Evolutionary conservation across 1,284 basidiomycete genomes (phyloP), one percentile per base, ranked within the genome.

Genomic region (Hymenochaete sp.): DNA sequence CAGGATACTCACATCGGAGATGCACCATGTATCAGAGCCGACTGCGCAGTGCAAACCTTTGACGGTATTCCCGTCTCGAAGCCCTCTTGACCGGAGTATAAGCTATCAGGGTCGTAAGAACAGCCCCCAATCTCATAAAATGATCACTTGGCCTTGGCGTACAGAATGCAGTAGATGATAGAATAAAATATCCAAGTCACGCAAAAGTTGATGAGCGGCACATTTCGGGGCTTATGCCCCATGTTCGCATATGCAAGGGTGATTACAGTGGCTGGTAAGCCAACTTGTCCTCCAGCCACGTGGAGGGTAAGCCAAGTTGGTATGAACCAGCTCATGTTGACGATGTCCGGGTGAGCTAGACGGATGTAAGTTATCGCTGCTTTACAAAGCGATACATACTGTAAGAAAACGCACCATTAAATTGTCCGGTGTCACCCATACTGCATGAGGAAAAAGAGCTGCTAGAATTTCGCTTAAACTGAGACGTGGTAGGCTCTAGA

Each of bases 101-200:
- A 48, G 42, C 72, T 74, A 35, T 21, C 7, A n/a, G n/a, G 35
- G n/a, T 21, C 13, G 10, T 4, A 4, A 25, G 25, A 11, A 31
- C 16, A 44, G 31, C 21, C 28, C 9, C 32, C 4, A 25, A 10
- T 37, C 6, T 27, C 18, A 19, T 1, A 22, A 25, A 32, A 43
- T 44, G 24, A 9, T 21, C n/a, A 5, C 42, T 18, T 19, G 13
- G 8, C 14, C 6, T 16, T n/a, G 21, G 63, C 76, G 59, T 50
- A 77, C 76, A 67, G 56, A 16, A 79, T 49, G 53, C 63, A 70
- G 54, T 71, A 73, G 18, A 65, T 62, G 47, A 77, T 54, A 4
- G 76, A 77, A 55, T 71, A 75, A 35, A 78, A 52, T 10, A 73
- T 66, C 72, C 73, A 75, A 38, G 69, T 67, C 36, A 67, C 53